phyloP scores from a whole-genome alignment of 768 basidiomycete genomes.

The Termitomyces sp. region DNA sequence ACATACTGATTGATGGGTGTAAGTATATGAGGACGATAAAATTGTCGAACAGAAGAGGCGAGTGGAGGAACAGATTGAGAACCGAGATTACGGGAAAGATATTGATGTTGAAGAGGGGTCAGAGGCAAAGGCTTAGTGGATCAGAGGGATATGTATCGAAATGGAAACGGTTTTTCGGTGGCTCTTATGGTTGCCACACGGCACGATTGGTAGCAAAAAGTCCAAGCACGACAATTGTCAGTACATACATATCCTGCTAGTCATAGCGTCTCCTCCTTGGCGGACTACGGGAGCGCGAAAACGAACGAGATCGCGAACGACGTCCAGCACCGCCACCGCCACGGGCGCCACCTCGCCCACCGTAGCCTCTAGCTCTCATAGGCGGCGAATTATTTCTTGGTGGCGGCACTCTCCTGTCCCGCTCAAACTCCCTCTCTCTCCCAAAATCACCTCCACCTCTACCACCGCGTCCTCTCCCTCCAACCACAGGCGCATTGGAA shows the following conservation, averaged over 20 bases:
- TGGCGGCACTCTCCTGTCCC: slow-evolving; percentile 38
- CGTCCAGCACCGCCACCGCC: slow-evolving; percentile 25
- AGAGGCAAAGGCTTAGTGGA: too few relatives aligned
- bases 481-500: slow-evolving; percentile 37
- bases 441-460: slow-evolving; percentile 26
- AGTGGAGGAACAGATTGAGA: slow-evolving; percentile 31
- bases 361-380: slow-evolving; percentile 24
- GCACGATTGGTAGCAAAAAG: background rate
- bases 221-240: background rate
- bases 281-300: slow-evolving; percentile 33
- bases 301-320: slow-evolving; percentile 30
- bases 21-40: slow-evolving; percentile 40
- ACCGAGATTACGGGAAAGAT: too few relatives aligned
- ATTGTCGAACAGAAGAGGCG: slow-evolving; percentile 34
- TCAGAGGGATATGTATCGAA: too few relatives aligned
- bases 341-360: slow-evolving; percentile 24
- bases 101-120: too few relatives aligned
- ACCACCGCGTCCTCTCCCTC: slow-evolving; percentile 31
- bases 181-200: too few relatives aligned
- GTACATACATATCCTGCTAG: background rate
- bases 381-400: slow-evolving; percentile 46
- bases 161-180: too few relatives aligned
- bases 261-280: slow-evolving; percentile 36
- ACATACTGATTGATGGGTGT: background rate
- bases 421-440: slow-evolving; percentile 20